Conservation (phyloP, 768 basidiomycete genomes). For the Leucogyrophana mollusca region DNA sequence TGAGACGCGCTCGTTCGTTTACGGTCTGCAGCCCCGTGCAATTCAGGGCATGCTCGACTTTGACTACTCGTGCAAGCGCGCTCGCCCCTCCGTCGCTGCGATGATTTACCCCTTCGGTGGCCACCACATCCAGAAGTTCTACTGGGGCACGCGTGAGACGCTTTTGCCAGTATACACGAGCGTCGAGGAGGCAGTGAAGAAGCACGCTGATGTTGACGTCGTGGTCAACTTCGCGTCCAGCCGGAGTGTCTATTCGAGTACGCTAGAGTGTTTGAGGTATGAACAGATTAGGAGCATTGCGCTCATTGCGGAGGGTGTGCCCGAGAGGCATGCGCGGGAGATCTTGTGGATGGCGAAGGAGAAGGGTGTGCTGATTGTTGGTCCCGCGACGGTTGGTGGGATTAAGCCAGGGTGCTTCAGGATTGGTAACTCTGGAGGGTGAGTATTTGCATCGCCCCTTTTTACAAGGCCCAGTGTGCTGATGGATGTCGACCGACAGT, state of each 20-base stretch:
- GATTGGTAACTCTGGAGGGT: conserved; percentile 99
- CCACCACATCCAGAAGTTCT: conserved; percentile 99
- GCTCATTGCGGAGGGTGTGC: conserved; percentile 98
- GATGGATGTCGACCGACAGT: conserved; percentile 34
- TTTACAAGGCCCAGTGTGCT: neutral
- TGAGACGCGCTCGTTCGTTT: conserved; percentile 94
- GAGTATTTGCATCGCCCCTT: conserved; percentile 22
- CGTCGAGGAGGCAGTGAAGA: conserved; percentile 85
- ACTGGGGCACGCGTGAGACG: conserved; percentile 99
- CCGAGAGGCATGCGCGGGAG: conserved; percentile 95
- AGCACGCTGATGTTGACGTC: conserved; percentile 96
- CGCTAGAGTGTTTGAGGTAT: conserved; percentile 81
- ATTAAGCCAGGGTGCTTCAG: conserved; percentile 99
- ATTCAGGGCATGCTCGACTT: conserved; percentile 99
- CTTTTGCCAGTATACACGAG: conserved; percentile 96
- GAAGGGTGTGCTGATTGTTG: conserved; percentile 89
- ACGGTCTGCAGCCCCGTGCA: conserved; percentile 97
- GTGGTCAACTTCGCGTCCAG: conserved; percentile 98
- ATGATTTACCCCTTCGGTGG: conserved; percentile 99
- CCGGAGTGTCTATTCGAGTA: conserved; percentile 92
- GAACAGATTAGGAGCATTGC: conserved; percentile 58
- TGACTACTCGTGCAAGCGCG: conserved; percentile 95
- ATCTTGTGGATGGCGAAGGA: conserved; percentile 85
- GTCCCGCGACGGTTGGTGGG: conserved; percentile 97
- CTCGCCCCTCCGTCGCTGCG: conserved; percentile 89